A percentile compares a stretch with the other conserved stretches of the same genome.
Evolutionary conservation across 352 stramenopile genomes (phyloP).

Genomic region (Pythium pectinolyticum): DNA sequence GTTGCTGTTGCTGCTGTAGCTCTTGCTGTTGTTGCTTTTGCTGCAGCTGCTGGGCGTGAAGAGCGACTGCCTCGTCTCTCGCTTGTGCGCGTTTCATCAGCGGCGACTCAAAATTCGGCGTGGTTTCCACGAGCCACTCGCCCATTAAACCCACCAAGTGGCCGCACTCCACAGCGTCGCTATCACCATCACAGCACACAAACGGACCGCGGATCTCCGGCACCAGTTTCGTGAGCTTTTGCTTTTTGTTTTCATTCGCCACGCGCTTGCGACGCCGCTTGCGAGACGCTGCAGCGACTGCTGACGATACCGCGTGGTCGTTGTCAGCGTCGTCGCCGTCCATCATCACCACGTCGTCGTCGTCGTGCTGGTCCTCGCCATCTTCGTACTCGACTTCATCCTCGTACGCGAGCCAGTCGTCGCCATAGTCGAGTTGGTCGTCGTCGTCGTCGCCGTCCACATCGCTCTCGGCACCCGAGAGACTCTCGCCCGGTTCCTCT

Average conservation of each 20-base stretch:
- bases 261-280: conserved; percentile 46
- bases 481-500: conserved; percentile 81
- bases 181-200: conserved; percentile 24
- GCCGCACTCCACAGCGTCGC: neutral
- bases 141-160: conserved; percentile 18
- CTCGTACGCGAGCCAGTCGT: conserved; percentile 86
- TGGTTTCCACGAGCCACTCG: conserved; percentile 13
- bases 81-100: conserved; percentile 25
- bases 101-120: conserved; percentile 24
- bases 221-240: conserved; percentile 69
- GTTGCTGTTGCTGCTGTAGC: neutral
- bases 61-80: conserved; percentile 12
- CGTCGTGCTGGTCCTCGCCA: conserved; percentile 39
- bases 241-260: conserved; percentile 41
- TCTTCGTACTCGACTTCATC: conserved; percentile 84
- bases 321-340: conserved; percentile 38
- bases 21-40: neutral
- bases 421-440: conserved; percentile 80
- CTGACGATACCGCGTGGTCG: conserved; percentile 1
- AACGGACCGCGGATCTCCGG: conserved; percentile 64
- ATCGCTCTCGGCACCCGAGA: conserved; percentile 74
- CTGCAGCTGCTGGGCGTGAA: neutral
- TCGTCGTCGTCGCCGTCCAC: conserved; percentile 71
- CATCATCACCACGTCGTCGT: conserved; percentile 28
- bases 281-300: conserved; percentile 28